Base-by-base conservation (phyloP, 331 rosid species). In the Quercus lobata region DNA sequence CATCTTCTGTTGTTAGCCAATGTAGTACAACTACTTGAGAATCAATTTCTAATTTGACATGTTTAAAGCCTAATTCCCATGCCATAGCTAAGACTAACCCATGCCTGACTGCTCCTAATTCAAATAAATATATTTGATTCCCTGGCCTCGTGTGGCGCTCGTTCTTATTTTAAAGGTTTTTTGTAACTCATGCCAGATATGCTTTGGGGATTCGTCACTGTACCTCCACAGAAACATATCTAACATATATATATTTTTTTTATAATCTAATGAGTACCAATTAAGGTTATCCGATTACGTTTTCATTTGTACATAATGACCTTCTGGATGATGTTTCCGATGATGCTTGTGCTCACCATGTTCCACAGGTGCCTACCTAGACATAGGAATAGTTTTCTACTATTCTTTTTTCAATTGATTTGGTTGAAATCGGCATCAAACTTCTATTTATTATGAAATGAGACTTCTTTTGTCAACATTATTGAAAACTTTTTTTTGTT, bases 251-350 rank as follows among this genome's bases (percentile, higher is more conserved):
- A n/a, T n/a, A n/a, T 3, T 34, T 17, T 65, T 65, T 17, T 66
- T 34, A 68, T 19, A 16, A 34, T 1, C 9, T 34, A 35, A 19
- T 18, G 72, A 17, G 52, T 16, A 22, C 44, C 7, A 63, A 29
- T 63, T 66, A 66, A 32, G 46, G 52, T 68, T 68, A 34, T 68
- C 72, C 70, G 70, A 63, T 63, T 63, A 63, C 70, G 41, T 63
- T 34, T 63, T 37, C 41, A 29, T 11, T 63, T 18, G 41, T 2
- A 29, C 17, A 4, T 4, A 63, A 14, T 63, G 70, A 29, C 69
- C 32, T 24, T 58, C 14, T 24, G 30, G 49, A 66, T 34, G 49
- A 66, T 7, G 72, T 66, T 34, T 63, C 9, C 5, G 19, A 66
- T 34, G 52, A 34, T 9, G 41, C 46, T 68, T 19, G 6, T 66